Evolutionary conservation across 179 eudicot species (phyloP).

Genomic region (Heliamphora ciliata): DNA sequence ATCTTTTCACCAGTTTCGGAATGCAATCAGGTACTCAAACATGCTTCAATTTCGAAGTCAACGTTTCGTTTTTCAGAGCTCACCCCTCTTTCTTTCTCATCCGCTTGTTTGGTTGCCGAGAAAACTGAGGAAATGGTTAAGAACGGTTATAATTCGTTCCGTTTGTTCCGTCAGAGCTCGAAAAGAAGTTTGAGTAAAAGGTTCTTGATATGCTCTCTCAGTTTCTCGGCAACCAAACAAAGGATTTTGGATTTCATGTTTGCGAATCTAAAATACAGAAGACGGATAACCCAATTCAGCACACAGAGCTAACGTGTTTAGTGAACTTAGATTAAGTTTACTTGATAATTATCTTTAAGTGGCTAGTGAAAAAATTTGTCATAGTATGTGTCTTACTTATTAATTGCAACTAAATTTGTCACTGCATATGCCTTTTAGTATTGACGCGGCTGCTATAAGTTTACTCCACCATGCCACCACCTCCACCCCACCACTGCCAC

Average conservation of each 20-base stretch:
- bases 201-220: not conserved
- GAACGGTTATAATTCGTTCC: no score
- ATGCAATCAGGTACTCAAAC: slow-evolving; percentile 20
- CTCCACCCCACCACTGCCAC: no score
- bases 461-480: no score
- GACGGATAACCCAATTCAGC: no score
- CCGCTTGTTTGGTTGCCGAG: not conserved
- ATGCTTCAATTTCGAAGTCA: not conserved
- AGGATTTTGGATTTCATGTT: not conserved
- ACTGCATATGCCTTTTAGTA: no score
- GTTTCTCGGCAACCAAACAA: slow-evolving; percentile 2
- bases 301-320: no score
- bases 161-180: not conserved
- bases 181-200: not conserved
- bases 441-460: no score
- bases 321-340: no score
- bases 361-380: no score
- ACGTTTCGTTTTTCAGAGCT: not conserved
- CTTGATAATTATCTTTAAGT: no score
- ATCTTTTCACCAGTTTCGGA: slow-evolving; percentile 16
- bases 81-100: not conserved
- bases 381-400: no score
- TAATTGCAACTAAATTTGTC: no score
- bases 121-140: not conserved
- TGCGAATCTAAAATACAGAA: not conserved